Evolutionary conservation across 352 stramenopile species (phyloP).

Genomic region (Globisporangium orthogonon): DNA sequence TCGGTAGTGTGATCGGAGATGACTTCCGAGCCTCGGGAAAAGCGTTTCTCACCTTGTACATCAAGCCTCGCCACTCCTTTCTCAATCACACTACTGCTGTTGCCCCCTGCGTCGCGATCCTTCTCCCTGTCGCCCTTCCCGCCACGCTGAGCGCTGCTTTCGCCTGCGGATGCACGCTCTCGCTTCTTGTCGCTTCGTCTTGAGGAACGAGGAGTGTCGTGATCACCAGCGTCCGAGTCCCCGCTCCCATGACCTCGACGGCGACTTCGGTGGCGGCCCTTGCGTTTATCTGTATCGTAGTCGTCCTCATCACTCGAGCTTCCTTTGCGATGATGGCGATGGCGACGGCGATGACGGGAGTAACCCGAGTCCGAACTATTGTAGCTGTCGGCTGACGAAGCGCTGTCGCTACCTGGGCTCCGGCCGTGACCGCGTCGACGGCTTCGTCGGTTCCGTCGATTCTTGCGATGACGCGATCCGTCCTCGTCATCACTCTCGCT

Average conservation of each 20-base stretch:
- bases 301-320: conserved; percentile 57
- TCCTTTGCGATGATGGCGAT: conserved; percentile 21
- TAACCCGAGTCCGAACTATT: conserved; percentile 46
- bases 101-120: neutral
- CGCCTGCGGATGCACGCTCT: neutral
- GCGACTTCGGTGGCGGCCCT: conserved; percentile 17
- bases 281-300: conserved; percentile 45
- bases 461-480: conserved; percentile 19
- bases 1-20: conserved; percentile 13
- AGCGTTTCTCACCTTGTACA: conserved; percentile 21
- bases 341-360: conserved; percentile 30
- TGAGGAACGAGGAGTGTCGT: conserved; percentile 19
- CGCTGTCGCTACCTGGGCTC: conserved; percentile 28
- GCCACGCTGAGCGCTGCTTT: neutral
- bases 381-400: conserved; percentile 32
- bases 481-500: conserved; percentile 30
- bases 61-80: conserved; percentile 32
- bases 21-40: conserved; percentile 10
- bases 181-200: conserved; percentile 19
- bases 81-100: conserved; percentile 12
- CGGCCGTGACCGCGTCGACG: conserved; percentile 14
- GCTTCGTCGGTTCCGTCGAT: conserved; percentile 13
- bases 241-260: conserved; percentile 29
- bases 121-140: neutral
- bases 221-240: conserved; percentile 20